phyloP scores from a whole-genome alignment of 495 filamentous ascomycete species.

The Chaetomium cochliodes region DNA sequence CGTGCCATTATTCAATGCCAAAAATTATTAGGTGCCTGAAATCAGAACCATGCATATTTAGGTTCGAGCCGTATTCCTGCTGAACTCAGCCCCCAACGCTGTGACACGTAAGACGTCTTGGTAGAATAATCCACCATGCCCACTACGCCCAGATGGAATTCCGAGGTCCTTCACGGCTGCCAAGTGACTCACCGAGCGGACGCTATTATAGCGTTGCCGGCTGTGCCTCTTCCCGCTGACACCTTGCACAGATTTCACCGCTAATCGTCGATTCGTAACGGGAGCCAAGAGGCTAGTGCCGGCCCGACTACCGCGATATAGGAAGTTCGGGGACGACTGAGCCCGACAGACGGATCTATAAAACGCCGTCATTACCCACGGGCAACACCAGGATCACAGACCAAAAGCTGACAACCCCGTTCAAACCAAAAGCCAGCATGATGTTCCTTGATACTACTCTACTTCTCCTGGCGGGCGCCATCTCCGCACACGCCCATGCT shows the following conservation, averaged over 20 bases:
- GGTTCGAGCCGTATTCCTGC: no score
- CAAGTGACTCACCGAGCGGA: background rate
- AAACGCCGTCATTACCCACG: background rate
- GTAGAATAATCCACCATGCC: background rate
- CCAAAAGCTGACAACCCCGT: background rate
- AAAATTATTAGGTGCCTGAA: no score
- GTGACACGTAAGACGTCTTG: background rate
- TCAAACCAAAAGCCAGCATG: background rate
- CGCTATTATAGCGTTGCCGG: background rate
- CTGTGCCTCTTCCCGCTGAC: background rate
- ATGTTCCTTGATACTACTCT: background rate
- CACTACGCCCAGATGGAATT: no score
- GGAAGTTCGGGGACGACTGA: background rate
- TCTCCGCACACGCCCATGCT: background rate
- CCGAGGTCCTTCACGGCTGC: background rate
- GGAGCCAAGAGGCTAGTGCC: background rate
- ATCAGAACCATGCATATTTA: no score
- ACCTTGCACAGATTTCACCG: background rate
- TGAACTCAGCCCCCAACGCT: no score
- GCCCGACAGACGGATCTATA: background rate
- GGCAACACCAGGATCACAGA: no score
- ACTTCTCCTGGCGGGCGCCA: background rate
- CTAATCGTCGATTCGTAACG: background rate
- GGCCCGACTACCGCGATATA: background rate
- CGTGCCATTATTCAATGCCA: no score